These are phyloP conservation scores for Urochloa ruziziensis DNA, from an alignment of 176 grass and related monocot species.

Conservation along the genomic window DNA sequence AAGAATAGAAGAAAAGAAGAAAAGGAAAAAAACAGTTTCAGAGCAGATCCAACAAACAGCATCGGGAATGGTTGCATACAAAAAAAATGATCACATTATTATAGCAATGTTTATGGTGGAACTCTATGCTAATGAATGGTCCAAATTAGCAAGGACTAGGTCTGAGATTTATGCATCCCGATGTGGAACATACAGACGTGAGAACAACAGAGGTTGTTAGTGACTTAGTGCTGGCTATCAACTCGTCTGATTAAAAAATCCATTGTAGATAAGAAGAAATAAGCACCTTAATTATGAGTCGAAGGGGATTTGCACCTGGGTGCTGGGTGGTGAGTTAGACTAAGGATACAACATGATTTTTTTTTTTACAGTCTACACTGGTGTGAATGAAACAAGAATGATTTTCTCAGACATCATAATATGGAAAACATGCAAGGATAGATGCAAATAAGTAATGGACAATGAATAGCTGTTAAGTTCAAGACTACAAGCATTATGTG, in stretches of 20 bases:
- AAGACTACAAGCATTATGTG: not conserved
- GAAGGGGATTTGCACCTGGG: not conserved
- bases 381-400: not conserved
- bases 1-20: not conserved
- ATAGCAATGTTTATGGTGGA: not conserved
- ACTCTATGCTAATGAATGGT: conserved; percentile 6
- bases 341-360: not conserved
- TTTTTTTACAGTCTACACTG: not conserved
- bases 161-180: not conserved
- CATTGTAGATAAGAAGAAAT: not conserved
- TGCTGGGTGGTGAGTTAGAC: not conserved
- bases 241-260: not conserved
- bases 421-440: not conserved
- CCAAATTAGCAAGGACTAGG: not conserved
- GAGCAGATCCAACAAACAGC: not conserved
- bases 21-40: not conserved
- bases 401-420: not conserved
- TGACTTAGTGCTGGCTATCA: not conserved
- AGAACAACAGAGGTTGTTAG: not conserved
- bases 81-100: not conserved
- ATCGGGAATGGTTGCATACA: not conserved
- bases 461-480: conserved; percentile 8
- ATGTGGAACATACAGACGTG: not conserved
- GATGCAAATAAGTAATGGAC: not conserved
- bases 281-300: not conserved